Conservation (phyloP, 441 rosid species). For the Aleurites moluccanus region DNA sequence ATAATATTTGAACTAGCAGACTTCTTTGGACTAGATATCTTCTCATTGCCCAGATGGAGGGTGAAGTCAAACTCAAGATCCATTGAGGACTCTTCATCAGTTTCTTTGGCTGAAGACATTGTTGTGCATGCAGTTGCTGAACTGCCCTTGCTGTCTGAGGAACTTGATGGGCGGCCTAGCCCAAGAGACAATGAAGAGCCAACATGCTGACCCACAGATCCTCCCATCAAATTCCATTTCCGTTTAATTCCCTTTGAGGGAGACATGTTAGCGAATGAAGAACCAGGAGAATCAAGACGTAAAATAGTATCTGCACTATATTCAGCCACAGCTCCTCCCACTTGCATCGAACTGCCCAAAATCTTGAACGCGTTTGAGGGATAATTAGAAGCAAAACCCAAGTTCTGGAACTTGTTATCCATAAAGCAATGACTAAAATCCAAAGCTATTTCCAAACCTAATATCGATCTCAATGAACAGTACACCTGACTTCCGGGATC, state of each 20-base stretch:
- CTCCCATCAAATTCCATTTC: slow-evolving; percentile 62
- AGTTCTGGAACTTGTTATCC: slow-evolving; percentile 55
- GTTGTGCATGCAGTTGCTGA: slow-evolving; percentile 74
- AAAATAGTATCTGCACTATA: slow-evolving; percentile 56
- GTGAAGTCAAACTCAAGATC: slow-evolving; percentile 79
- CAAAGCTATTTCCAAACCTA: slow-evolving; percentile 41
- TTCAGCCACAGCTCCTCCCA: slow-evolving; percentile 38
- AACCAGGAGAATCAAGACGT: slow-evolving; percentile 73
- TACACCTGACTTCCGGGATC: slow-evolving; percentile 62
- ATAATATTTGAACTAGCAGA: slow-evolving; percentile 35
- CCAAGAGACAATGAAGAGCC: slow-evolving; percentile 80
- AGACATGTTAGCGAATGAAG: slow-evolving; percentile 37
- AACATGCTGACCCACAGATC: slow-evolving; percentile 42
- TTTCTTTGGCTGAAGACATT: slow-evolving; percentile 82
- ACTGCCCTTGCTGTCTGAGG: slow-evolving; percentile 93
- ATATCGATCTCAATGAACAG: slow-evolving; percentile 40
- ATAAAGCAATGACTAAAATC: slow-evolving; percentile 38
- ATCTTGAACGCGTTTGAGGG: slow-evolving; percentile 55
- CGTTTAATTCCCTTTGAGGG: slow-evolving; percentile 65
- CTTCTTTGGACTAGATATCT: slow-evolving; percentile 41
- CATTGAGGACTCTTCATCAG: slow-evolving; percentile 81
- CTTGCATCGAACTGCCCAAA: slow-evolving; percentile 48
- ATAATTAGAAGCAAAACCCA: slow-evolving; percentile 47
- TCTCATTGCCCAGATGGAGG: slow-evolving; percentile 83
- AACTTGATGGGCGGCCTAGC: slow-evolving; percentile 70